These are phyloP conservation scores for Nicotiana attenuata DNA, from an alignment of 257 asterid genomes.

Conservation along the genomic window DNA sequence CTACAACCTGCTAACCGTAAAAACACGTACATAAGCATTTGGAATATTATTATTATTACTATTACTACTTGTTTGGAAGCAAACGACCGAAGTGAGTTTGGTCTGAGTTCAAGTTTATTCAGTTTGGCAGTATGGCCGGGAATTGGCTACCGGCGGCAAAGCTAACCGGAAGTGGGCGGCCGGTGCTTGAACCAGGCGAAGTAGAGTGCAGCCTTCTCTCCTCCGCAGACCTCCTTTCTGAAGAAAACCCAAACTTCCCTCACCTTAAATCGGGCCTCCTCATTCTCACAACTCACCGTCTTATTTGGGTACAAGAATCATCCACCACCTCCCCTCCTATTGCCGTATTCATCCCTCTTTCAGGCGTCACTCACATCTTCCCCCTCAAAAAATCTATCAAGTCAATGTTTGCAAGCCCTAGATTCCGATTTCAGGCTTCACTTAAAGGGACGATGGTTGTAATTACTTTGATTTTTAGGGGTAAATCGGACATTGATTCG, in stretches of 20 bases:
- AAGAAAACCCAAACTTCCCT: slow-evolving; percentile 63
- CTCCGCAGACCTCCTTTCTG: slow-evolving; percentile 66
- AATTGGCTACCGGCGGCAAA: slow-evolving; percentile 60
- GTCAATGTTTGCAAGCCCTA: slow-evolving; percentile 77
- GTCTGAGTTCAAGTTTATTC: too few species aligned
- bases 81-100: too few species aligned
- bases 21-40: too few species aligned
- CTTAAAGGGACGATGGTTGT: slow-evolving; percentile 28
- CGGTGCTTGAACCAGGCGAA: slow-evolving; percentile 59
- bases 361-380: slow-evolving; percentile 51
- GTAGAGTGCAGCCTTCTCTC: slow-evolving; percentile 74
- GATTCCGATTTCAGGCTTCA: slow-evolving; percentile 68
- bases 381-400: slow-evolving; percentile 57
- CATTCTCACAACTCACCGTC: slow-evolving; percentile 82
- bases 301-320: slow-evolving; percentile 59
- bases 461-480: slow-evolving; percentile 55
- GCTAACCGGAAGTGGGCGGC: slow-evolving; percentile 73
- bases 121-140: slow-evolving; percentile 35
- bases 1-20: too few species aligned
- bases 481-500: slow-evolving; percentile 63
- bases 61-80: too few species aligned
- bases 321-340: slow-evolving; percentile 19
- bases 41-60: too few species aligned
- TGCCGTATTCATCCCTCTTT: slow-evolving; percentile 51
- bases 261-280: slow-evolving; percentile 62